These are phyloP conservation scores for Clonostachys rosea DNA, from an alignment of 2,329 filamentous ascomycete genomes.

Conservation along the genomic window DNA sequence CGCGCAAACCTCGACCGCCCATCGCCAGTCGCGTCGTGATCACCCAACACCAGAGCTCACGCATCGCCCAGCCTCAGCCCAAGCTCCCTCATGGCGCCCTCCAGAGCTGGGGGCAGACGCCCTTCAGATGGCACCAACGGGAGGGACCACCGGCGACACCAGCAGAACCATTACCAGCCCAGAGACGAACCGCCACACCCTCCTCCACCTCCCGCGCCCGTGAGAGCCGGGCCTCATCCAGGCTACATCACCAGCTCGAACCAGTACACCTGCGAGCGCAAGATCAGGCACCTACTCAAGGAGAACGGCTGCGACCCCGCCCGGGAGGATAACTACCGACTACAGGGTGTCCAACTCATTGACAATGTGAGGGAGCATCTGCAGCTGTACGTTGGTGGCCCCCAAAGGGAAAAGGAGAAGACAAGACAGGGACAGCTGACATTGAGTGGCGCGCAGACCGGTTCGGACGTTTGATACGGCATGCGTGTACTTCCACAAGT, in stretches of 20 bases:
- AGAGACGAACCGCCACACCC: not conserved
- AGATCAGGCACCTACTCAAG: slow-evolving; percentile 47
- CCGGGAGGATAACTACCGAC: slow-evolving; percentile 72
- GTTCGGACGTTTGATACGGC: slow-evolving; percentile 91
- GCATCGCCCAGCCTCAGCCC: not conserved
- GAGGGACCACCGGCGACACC: not conserved
- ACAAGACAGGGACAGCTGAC: slow-evolving; percentile 20
- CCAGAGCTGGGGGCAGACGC: not conserved
- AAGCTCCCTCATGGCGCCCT: not conserved
- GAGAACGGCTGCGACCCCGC: slow-evolving; percentile 68
- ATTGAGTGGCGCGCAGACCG: slow-evolving; percentile 40
- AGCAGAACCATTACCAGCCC: slow-evolving; percentile 1
- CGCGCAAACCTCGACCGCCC: too few species aligned
- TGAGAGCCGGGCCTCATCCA: slow-evolving; percentile 34
- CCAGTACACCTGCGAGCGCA: slow-evolving; percentile 61
- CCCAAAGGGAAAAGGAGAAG: too few species aligned
- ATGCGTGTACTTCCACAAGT: slow-evolving; percentile 89
- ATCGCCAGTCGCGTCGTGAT: not conserved
- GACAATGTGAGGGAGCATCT: slow-evolving; percentile 77
- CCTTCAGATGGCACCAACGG: not conserved
- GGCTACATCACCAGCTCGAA: slow-evolving; percentile 44
- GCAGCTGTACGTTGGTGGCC: slow-evolving; percentile 46
- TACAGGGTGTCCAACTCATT: slow-evolving; percentile 87
- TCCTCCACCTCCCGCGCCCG: slow-evolving; percentile 2
- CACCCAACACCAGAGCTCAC: not conserved